A percentile compares a stretch with the other conserved stretches of the same genome.
phyloP scores from a whole-genome alignment of 345 rosid species.

The Eutrema yunnanense region DNA sequence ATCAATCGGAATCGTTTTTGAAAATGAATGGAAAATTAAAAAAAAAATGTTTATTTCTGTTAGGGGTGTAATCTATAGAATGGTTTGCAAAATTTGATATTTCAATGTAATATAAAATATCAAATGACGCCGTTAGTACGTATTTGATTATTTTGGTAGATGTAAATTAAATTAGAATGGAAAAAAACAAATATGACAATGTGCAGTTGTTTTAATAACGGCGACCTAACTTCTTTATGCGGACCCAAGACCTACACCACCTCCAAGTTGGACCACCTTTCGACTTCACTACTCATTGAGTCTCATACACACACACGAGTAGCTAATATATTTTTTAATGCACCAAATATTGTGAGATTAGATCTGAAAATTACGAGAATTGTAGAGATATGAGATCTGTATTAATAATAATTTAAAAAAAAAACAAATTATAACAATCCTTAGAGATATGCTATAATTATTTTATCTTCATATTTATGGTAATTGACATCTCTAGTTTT shows the following conservation, averaged over 20 bases:
- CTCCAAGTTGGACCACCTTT: constrained; percentile 28
- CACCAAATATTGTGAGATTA: background rate
- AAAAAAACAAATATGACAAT: background rate
- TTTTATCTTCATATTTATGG: background rate
- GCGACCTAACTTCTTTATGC: constrained; percentile 22
- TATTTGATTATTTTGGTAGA: background rate
- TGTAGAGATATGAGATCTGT: background rate
- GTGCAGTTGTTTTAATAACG: constrained; percentile 28
- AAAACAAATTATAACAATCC: no score
- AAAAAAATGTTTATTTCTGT: background rate
- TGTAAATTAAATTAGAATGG: background rate
- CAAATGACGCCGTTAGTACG: background rate
- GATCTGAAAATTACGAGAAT: background rate
- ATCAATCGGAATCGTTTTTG: background rate
- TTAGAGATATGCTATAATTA: no score
- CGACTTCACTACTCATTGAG: constrained; percentile 11
- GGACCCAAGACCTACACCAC: constrained; percentile 24
- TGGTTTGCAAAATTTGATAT: background rate
- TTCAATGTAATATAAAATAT: background rate
- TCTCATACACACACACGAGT: constrained; percentile 7
- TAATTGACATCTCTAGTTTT: background rate
- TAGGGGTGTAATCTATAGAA: background rate
- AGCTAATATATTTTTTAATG: background rate
- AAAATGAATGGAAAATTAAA: background rate
- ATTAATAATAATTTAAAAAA: background rate